Evolutionary conservation across 2,329 filamentous ascomycete species (phyloP), one percentile per base, ranked within the genome.

Genomic region (Fusarium sulawesiense): DNA sequence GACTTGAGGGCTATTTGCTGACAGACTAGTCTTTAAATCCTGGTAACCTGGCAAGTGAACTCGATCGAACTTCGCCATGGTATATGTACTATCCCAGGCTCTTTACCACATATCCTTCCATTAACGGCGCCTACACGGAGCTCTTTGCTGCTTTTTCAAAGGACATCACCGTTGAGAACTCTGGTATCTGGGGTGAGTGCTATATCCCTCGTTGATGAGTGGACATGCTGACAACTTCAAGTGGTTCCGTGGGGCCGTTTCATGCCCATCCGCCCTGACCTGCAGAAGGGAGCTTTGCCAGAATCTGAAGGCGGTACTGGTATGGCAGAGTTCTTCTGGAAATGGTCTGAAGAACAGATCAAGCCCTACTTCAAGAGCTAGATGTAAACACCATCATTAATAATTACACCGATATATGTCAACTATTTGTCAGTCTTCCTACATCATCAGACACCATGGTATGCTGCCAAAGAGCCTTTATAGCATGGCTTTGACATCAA

Each of bases 61-160:
- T 75, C 20, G 73, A 75, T 41, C 73, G 73, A 18, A 73, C 64
- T 8, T 68, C 73, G 11, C 27, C 73, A 2, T 74, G 73, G 73
- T 71, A 60, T 56, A 23, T 75, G 16, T 75, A 75, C 50, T 69
- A 69, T 45, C 50, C 53, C 6, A 58, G 73, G 23, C 30, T 56
- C 8, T 21, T 71, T 6, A 66, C 71, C 1, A 73, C 68, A 11
- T 75, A 75, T 41, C 55, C 73, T 12, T 50, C 75, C 5, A 68
- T 79, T n/a, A 70, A 80, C 40, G 84, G 84, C 4, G 84, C 83
- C 0, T 86, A 84, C 64, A 85, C 84, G 0, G 80, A 84, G 71
- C 74, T 87, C 3, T 87, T 80, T 63, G 82, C 83, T 8, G 83
- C 79, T 0, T 75, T 84, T 47, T 81, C 83, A 0, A 77, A 79